phyloP scores from a whole-genome alignment of 805 yeast genomes.

The Candida morakotiae region DNA sequence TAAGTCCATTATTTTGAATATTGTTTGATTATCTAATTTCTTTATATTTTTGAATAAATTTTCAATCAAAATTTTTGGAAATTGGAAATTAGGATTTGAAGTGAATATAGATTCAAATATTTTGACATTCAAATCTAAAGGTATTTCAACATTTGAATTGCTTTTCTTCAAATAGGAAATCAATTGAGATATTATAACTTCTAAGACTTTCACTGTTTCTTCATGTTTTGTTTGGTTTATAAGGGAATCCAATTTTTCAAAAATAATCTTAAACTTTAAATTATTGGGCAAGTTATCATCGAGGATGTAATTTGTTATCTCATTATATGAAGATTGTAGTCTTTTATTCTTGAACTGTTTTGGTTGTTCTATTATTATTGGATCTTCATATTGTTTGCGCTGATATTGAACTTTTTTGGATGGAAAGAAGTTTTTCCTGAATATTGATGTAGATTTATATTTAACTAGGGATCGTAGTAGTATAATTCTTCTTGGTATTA shows the following conservation, averaged over 20 bases:
- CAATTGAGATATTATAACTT: not conserved
- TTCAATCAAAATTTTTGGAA: not conserved
- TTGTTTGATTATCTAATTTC: not conserved
- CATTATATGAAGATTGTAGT: slow-evolving; percentile 1
- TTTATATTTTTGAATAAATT: not conserved
- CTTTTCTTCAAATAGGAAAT: too few species aligned
- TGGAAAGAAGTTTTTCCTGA: not conserved
- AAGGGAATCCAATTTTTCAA: not conserved
- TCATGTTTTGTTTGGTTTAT: not conserved
- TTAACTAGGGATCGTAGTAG: slow-evolving; percentile 1
- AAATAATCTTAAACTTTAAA: not conserved
- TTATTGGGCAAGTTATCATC: not conserved
- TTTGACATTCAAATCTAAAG: too few species aligned
- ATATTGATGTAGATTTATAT: not conserved
- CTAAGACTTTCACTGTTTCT: not conserved
- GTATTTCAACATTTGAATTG: too few species aligned
- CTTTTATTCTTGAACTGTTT: not conserved
- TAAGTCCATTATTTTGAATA: not conserved
- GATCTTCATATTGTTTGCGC: not conserved
- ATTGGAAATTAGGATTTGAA: not conserved
- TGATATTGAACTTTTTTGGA: not conserved
- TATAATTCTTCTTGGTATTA: not conserved
- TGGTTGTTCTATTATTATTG: slow-evolving; percentile 6
- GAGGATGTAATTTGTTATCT: slow-evolving; percentile 1
- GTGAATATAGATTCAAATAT: too few species aligned